Evolutionary conservation across 2,329 filamentous ascomycete genomes (phyloP), one percentile per base, ranked within the genome.

Genomic region (Tolypocladium amazonense): DNA sequence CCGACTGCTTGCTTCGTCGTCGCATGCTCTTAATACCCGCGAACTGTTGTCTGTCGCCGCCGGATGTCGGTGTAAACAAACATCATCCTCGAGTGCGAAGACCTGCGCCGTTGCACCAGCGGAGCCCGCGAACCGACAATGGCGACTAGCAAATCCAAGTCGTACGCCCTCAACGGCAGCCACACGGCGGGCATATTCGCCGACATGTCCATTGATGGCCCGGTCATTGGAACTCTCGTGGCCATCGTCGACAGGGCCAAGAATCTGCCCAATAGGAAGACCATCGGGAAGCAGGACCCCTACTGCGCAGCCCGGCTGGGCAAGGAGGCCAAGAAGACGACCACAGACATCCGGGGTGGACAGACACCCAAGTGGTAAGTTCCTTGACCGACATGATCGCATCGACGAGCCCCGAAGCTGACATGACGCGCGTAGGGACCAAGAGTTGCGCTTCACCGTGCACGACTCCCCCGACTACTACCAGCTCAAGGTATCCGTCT

Each of bases 381-480:
- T 6, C 30, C 20, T 35, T 33, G 30, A 23, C 30, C 50, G 23
- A 33, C 50, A 30, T n/a, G 30, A 4, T 20, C 33, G 20, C 20
- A 15, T 7, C 4, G 4, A 15, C 30, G 50, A 37, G 30, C 11
- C 50, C 50, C 23, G 30, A 20, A n/a, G 50, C 50, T 54, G 30
- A 54, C 50, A 5, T 15, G 50, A 54, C 30, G 2, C 20, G 4
- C 9, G 1, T 12, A 99, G 94, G 94, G 94, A 99, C 73, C 91
- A 97, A 75, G 94, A 99, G 74, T 83, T 99, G 53, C 90, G 94
- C 62, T 99, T 97, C 71, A 90, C 85, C 53, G 94, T 99, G 20
- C 93, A 97, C 80, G 92, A 97, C 70, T 97, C 92, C 20, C 88
- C 92, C 23, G 94, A 99, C 75, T 99, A 99, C 78, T 92, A 91